Base-by-base conservation (phyloP, 108 stramenopile species). In the Chaetoceros tenuissimus region DNA sequence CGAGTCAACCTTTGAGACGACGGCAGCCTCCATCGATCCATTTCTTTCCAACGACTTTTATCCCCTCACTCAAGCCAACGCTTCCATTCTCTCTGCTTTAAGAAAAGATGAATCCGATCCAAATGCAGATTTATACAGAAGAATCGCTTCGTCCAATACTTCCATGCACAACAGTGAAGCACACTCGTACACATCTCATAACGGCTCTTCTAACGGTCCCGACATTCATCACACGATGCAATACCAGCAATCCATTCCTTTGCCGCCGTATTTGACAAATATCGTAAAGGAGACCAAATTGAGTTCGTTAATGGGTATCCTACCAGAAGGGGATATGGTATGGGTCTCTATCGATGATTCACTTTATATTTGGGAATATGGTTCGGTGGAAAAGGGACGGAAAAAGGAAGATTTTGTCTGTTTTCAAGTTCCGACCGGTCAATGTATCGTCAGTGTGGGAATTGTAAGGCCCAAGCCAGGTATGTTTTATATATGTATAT, bases 341-440 rank as follows among this genome's bases (percentile, higher is more conserved):
- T 98, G 97, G 97, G 64, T 96, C 74, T 83, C 75, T 48, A 73
- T 89, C 30, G 97, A 98, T 62, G 82, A 92, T 47, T 74, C 64
- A 5, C 71, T 98, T 8, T 96, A 81, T 48, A 58, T 98, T 28
- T 98, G 96, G 97, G 65, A 85, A 28, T 92, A 87, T 72, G 55
- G 64, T 46, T 65, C 53, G 16, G 20, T 24, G 7, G 28, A n/a
- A 2, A 22, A 0, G 8, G 31, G 59, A 52, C 60, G 25, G 19
- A 48, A 53, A 1, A 66, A 45, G 55, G 76, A 80, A 53, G 82
- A 92, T 56, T 75, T 82, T 55, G 70, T 78, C 27, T 60, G 78
- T 53, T 95, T 85, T 78, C 48, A 59, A 22, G 85, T 90, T 21
- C 85, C 95, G 21, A 75, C 59, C 48, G 75, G 79, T 30, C 94